Base-by-base conservation (phyloP, 192 early-diverging fungal species). In the Rhizophagus sp. region DNA sequence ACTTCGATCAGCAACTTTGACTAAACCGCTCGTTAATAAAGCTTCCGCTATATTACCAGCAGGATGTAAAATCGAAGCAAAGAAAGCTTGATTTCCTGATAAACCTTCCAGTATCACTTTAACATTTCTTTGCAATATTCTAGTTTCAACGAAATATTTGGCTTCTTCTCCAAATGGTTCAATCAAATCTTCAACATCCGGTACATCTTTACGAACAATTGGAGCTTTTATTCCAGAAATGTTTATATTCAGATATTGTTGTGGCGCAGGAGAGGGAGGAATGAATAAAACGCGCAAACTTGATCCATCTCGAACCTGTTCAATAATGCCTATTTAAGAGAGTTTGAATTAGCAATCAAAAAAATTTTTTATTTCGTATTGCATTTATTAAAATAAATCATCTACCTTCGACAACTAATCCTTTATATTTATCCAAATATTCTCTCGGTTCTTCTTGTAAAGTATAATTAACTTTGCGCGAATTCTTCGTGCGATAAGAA, bases 151-250 rank as follows among this genome's bases (percentile, higher is more conserved):
- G 88, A 97, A 97, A 84, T 86, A 96, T 82, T 94, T 95, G 13
- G 97, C 95, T 83, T 98, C 95, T 81, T 97, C 97, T 73, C 93
- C 93, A 80, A 92, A 97, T 24, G 96, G 97, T 85, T 98, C 97
- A 44, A 93, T 87, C 17, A 92, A 66, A 79, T 95, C 92, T 6
- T 88, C 87, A 41, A 90, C 83, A 69, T 90, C 93, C 24, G 95
- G 90, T 12, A 93, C 82, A 70, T 87, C 87, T n/a, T 93, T 93
- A 34, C 96, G 90, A 78, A 93, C 91, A 25, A 90, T 85, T 10
- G 96, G 97, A 8, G 93, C 93, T 82, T 94, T 94, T 79, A 99
- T 89, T 11, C 97, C 97, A 6, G 96, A 93, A 39, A 95, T 81
- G 47, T 89, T 87, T 36, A 98, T 82, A 62, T 91, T 94, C 68